A percentile compares a stretch with the other conserved stretches of the same genome.
Evolutionary conservation across 2,329 filamentous ascomycete species (phyloP).

Genomic region (Trichoderma hamatum): DNA sequence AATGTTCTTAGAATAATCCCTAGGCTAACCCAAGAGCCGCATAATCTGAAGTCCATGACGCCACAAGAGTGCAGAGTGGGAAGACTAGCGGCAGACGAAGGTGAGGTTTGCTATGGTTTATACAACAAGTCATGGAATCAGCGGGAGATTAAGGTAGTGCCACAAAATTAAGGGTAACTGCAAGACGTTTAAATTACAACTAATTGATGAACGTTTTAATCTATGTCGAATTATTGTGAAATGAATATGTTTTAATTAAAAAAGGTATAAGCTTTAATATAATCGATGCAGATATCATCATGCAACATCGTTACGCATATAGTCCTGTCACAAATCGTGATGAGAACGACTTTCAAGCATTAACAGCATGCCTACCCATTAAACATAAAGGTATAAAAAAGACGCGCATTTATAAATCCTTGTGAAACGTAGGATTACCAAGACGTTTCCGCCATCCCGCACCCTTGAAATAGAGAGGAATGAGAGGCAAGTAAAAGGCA

Average conservation of each 20-base stretch:
- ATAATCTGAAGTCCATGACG: slow-evolving; percentile 16
- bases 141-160: slow-evolving; percentile 9
- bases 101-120: slow-evolving; percentile 17
- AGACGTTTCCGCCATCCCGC: slow-evolving; percentile 15
- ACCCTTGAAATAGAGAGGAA: slow-evolving; percentile 15
- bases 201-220: background rate
- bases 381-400: background rate
- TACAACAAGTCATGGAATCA: slow-evolving; percentile 26
- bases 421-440: slow-evolving; percentile 10
- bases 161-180: background rate
- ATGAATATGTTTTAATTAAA: background rate
- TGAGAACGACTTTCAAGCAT: background rate
- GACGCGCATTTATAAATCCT: background rate
- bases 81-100: background rate
- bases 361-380: background rate
- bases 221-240: background rate
- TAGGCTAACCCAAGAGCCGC: background rate
- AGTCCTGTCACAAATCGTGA: background rate
- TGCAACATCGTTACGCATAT: background rate
- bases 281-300: background rate
- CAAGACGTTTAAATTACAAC: background rate
- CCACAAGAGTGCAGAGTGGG: slow-evolving; percentile 16
- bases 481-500: slow-evolving; percentile 9
- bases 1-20: slow-evolving; percentile 15
- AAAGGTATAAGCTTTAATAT: background rate